Base-by-base conservation (phyloP, 495 filamentous ascomycete species). In the Daldinia childiae region DNA sequence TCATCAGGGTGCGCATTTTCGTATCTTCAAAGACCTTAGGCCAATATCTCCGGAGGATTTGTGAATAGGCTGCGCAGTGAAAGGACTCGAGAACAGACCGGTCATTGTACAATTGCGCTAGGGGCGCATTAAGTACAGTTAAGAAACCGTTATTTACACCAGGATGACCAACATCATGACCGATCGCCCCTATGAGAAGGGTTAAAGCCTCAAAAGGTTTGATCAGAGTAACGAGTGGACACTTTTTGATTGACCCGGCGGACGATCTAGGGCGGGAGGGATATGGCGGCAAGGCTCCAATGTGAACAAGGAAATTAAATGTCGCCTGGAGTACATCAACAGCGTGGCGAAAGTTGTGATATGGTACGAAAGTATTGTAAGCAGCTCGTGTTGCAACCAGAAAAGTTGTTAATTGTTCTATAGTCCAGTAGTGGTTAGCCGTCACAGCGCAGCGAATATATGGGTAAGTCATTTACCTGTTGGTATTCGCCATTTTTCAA, bases 31-130 rank as follows among this genome's bases (percentile, higher is more conserved):
- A 95, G 2, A 90, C 91, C 3, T 88, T 82, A 6, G 93, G 93
- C 95, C 95, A 99, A 79, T 98, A 88, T 36, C 94, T 90, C 52
- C 94, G 91, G 36, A 99, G 87, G 36, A 99, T 97, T 76, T 98
- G 95, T 2, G 93, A 98, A 76, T 94, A 99, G 3, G 96, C 95
- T 14, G 95, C 96, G 76, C 95, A 98, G 74, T 99, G 95, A 77
- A 98, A 99, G 15, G 94, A 95, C 81, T 99, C 95, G 29, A 99
- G 87, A 24, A 99, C 95, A 15, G 95, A 99, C 68, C 91, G 91
- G 78, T 99, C 95, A 78, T 98, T 99, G 81, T 99, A 99, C 14
- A 98, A 84, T 77, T 98, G 95, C n/a, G 95, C 95, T 17, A 99
- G 84, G 12, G 95, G 96, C 41, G 95, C 92, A 76, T 98, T 97